Base-by-base conservation (phyloP, 768 basidiomycete species). In the Tylopilus intermedius region DNA sequence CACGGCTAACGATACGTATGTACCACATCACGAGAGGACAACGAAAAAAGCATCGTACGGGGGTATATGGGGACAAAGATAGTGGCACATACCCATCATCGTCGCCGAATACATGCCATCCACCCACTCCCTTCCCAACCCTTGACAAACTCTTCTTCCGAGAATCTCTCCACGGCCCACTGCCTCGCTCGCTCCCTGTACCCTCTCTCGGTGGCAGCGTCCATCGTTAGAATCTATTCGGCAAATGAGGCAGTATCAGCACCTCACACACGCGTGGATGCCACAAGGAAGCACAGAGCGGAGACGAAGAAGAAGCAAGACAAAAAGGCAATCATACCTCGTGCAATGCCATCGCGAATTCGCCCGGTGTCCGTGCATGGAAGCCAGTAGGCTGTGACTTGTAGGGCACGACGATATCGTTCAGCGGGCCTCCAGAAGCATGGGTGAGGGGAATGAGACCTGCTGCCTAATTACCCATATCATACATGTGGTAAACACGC, bases 361-460 rank as follows among this genome's bases (percentile, higher is more conserved):
- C 76, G 40, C 78, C 74, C 0, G 82, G 67, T 2, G 81, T 77
- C 3, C 71, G 79, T 2, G 91, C 94, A 64, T 95, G 93, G 67
- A 81, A 94, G 22, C 94, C 94, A 53, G 92, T 94, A 8, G 74
- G 77, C 62, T 84, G 69, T 33, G 83, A 83, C 6, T 85, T 69
- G 65, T 79, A 81, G 0, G 92, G 91, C 2, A 92, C 83, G 43
- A 97, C 83, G 51, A 99, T 97, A 66, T 98, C 96, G 51, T 83
- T 78, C 22, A 94, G 67, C 0, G 95, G 95, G 0, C 95, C 95
- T 2, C 90, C 96, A 0, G 94, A 96, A 1, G 90, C 90, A 64
- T 99, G 94, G 0, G 87, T 83, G 4, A 98, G 82, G 0, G 94
- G 91, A 13, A 97, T 90, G 14, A 94, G 80, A 0, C 95, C 95